These are phyloP conservation scores for Phytophthora crassamura DNA, from an alignment of 352 stramenopile species.

Conservation along the genomic window DNA sequence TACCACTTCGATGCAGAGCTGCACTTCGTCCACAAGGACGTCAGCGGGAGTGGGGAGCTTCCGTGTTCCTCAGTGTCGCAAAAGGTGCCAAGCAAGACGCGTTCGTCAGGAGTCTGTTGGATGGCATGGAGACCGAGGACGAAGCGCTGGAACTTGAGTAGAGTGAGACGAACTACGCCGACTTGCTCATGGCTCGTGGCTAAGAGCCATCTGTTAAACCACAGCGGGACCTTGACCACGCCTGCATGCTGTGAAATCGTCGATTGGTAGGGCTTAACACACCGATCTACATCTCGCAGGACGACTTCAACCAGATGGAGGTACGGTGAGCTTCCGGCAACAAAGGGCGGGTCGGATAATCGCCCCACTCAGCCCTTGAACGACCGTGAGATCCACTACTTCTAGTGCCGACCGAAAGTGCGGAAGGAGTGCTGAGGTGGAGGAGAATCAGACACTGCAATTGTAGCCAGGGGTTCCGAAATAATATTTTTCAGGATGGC, in stretches of 20 bases:
- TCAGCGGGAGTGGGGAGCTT: constrained; percentile 32
- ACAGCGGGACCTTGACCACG: constrained; percentile 66
- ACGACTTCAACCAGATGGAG: constrained; percentile 41
- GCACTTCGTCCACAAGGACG: constrained; percentile 60
- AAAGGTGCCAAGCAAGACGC: constrained; percentile 37
- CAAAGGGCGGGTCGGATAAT: constrained; percentile 49
- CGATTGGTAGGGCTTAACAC: constrained; percentile 68
- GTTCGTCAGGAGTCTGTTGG: constrained; percentile 59
- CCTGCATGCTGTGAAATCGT: constrained; percentile 65
- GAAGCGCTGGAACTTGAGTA: constrained; percentile 50
- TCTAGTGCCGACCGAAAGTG: constrained; percentile 18
- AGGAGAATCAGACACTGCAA: no score
- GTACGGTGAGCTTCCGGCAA: constrained; percentile 46
- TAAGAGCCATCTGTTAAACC: constrained; percentile 72
- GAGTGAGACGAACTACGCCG: constrained; percentile 58
- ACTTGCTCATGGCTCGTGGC: constrained; percentile 59
- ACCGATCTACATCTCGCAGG: constrained; percentile 51
- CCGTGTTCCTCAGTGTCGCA: constrained; percentile 53
- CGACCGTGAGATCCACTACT: constrained; percentile 55
- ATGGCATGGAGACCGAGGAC: constrained; percentile 41
- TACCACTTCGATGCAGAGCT: constrained; percentile 55
- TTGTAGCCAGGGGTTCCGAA: no score
- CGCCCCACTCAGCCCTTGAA: constrained; percentile 62
- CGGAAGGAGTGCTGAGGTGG: no score
- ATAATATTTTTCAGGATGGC: no score